Conservation (phyloP, 2,329 filamentous ascomycete species). For the Pseudogymnoascus sp. region DNA sequence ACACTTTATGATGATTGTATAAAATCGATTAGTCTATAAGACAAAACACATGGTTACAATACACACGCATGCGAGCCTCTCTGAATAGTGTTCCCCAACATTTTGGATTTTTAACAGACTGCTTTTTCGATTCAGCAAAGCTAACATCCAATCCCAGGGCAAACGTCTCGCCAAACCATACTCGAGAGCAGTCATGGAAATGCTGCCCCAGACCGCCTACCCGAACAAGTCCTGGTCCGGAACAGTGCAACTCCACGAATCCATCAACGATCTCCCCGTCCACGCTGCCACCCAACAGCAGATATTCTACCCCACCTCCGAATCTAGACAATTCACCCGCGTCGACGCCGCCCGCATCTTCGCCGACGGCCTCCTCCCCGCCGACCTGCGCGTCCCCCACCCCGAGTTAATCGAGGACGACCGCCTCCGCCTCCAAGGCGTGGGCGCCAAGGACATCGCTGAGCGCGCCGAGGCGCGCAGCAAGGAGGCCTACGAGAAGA, state of each 20-base stretch:
- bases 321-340: conserved; percentile 56
- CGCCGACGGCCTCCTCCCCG: conserved; percentile 49
- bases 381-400: conserved; percentile 54
- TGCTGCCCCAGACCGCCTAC: conserved; percentile 69
- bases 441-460: conserved; percentile 26
- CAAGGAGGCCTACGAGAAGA: conserved; percentile 30
- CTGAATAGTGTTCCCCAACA: conserved; percentile 43
- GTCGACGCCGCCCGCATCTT: conserved; percentile 59
- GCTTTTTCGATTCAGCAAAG: conserved; percentile 19
- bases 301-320: conserved; percentile 56
- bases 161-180: conserved; percentile 73
- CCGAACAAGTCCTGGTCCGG: conserved; percentile 31
- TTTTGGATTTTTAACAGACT: conserved; percentile 8
- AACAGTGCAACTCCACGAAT: conserved; percentile 33
- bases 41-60: conserved; percentile 83
- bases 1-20: conserved; percentile 56
- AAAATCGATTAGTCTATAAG: conserved; percentile 99
- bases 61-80: conserved; percentile 66
- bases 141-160: conserved; percentile 42
- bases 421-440: conserved; percentile 29
- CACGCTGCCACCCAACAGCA: conserved; percentile 55
- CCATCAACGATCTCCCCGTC: conserved; percentile 58
- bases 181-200: conserved; percentile 62
- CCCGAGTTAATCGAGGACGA: conserved; percentile 48
- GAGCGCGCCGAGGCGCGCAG: conserved; percentile 25